These are phyloP conservation scores for Podospora comata DNA, from an alignment of 495 filamentous ascomycete species.

Conservation along the genomic window DNA sequence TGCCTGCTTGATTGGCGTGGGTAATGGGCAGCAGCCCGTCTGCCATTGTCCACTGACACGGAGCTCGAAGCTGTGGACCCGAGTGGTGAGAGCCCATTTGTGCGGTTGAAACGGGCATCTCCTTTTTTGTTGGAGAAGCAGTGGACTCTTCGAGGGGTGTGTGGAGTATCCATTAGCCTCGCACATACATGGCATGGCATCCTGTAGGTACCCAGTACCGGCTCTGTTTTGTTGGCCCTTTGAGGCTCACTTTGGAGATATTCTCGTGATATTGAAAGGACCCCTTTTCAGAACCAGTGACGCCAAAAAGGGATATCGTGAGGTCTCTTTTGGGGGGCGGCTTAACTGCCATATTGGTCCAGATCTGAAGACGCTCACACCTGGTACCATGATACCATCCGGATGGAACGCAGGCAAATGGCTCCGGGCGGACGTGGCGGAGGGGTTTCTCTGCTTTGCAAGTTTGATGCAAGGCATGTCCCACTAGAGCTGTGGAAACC, in stretches of 20 bases:
- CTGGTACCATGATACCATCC: constrained; percentile 13
- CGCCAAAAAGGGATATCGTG: not conserved
- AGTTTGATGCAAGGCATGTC: constrained; percentile 6
- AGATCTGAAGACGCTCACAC: constrained; percentile 18
- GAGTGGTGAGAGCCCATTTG: constrained; percentile 28
- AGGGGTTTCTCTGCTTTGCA: not conserved
- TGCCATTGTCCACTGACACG: not conserved
- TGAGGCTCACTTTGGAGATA: not conserved
- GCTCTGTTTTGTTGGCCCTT: constrained; percentile 2
- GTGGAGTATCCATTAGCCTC: constrained; percentile 12
- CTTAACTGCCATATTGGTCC: constrained; percentile 5
- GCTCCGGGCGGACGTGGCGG: constrained; percentile 9
- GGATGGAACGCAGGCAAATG: constrained; percentile 16
- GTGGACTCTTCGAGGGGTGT: constrained; percentile 22
- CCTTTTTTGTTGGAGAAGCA: constrained; percentile 21
- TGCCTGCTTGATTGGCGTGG: constrained; percentile 7
- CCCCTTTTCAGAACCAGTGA: not conserved
- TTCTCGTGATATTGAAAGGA: not conserved
- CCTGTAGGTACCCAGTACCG: not conserved
- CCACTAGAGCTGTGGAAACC: constrained; percentile 15
- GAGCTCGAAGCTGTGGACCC: constrained; percentile 26
- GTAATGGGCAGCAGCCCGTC: not conserved
- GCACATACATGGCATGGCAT: not conserved
- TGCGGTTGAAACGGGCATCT: constrained; percentile 32
- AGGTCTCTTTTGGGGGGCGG: constrained; percentile 7